Base-by-base conservation (phyloP, 23 red algal species). In the Gracilaria gracilis region DNA sequence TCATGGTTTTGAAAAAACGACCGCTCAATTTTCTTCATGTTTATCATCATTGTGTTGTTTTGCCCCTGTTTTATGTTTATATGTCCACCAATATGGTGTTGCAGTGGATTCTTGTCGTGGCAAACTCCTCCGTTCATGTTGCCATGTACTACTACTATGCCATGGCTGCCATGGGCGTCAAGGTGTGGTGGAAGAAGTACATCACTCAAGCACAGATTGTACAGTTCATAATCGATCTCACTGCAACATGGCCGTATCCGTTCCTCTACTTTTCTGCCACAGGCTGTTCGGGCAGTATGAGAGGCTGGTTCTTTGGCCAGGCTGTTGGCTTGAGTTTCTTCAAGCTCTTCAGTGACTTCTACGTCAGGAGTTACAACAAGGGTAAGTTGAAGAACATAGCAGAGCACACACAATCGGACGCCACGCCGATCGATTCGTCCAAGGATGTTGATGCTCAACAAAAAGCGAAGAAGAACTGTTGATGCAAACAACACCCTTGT, bases 131-230 rank as follows among this genome's bases (percentile, higher is more conserved):
- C 6, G 97, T 99, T 57, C 97, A 99, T 53, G 97, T 99, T 29
- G 83, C 91, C 87, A 99, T 99, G 97, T 99, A 99, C 79, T 96
- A 95, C 76, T 99, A 99, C 88, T 99, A 96, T 49, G 91, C 92
- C 23, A 84, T 95, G 83, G 66, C 97, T 21, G 89, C 93, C 19
- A 57, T 98, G 38, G 94, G 95, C 20, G 64, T 84, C 27, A 94
- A 81, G 61, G 94, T 99, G 27, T 99, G 97, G 97, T 99, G 97
- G 97, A 99, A 99, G 51, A 95, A 95, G 38, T 95, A 99, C 82
- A 94, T 99, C 31, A 99, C 97, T 6, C 72, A 84, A 58, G 92
- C 92, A 13, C 97, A 99, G 61, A 99, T 99, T 88, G 80, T 99
- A 23, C 97, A 99, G 84, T 99, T 99, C 72, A 93, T 96, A 37